phyloP scores from a whole-genome alignment of 208 protist species.

The Leptomonas seymouri region DNA sequence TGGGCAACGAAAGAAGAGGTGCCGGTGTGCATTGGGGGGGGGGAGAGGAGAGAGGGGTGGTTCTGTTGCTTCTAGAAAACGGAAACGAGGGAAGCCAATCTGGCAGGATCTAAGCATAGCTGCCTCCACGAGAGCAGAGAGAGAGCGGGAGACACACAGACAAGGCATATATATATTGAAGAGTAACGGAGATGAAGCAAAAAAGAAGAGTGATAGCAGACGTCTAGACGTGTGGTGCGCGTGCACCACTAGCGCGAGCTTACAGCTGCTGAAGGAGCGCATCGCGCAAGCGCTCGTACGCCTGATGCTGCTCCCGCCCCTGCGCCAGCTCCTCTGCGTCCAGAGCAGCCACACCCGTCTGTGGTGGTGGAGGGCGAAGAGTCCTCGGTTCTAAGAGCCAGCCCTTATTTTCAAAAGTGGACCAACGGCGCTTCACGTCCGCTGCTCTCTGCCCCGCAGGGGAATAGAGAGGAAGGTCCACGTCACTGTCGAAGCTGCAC shows the following conservation, averaged over 20 bases:
- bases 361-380: background rate
- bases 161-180: too few species aligned
- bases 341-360: background rate
- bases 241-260: background rate
- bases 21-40: too few species aligned
- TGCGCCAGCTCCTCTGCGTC: slow-evolving; percentile 11
- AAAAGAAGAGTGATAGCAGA: background rate
- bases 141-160: too few species aligned
- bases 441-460: background rate
- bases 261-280: slow-evolving; percentile 29
- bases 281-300: slow-evolving; percentile 29
- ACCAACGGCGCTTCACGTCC: background rate
- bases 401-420: background rate
- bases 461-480: background rate
- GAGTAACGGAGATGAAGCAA: background rate
- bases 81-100: too few species aligned
- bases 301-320: slow-evolving; percentile 1
- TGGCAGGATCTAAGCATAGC: too few species aligned
- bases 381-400: background rate
- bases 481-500: slow-evolving; percentile 25
- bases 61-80: too few species aligned
- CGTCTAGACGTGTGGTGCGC: background rate
- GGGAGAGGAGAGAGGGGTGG: too few species aligned
- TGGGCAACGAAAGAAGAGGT: too few species aligned
- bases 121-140: too few species aligned